Evolutionary conservation across 2,329 filamentous ascomycete species (phyloP), one percentile per base, ranked within the genome.

Genomic region (Cercospora sojina): DNA sequence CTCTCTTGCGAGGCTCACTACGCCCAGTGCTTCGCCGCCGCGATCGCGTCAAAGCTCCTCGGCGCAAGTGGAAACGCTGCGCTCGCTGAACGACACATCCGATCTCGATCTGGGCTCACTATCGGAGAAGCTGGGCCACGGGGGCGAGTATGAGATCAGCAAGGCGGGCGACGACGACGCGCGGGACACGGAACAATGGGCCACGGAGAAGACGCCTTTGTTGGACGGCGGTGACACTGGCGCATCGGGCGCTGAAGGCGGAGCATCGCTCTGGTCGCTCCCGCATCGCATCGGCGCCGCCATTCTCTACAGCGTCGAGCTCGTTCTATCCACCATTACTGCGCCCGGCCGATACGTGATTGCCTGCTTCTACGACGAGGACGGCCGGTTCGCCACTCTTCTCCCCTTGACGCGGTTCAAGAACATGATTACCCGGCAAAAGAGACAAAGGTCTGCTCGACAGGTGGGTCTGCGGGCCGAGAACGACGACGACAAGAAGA

Each of bases 271-370:
- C 35, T 75, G 74, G 72, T 43, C 63, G 23, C 56, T 74, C 13
- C 71, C 72, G 38, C 67, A 88, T 78, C 87, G 88, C 73, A 84
- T 97, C 67, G 88, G 88, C 49, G 86, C 86, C 65, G 87, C 88
- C 66, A 82, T 97, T 65, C 85, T 94, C 67, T 88, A 90, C 72
- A 91, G 91, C 5, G 84, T 96, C 72, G 88, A 89, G 71, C 91
- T 91, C 81, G 84, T 97, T 56, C 80, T 97, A 64, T 90, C 90
- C 59, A 91, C 91, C 13, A 81, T 98, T 67, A 86, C 90, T 27
- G 88, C 90, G 23, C 94, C 94, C 1, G 91, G 90, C 18, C 86
- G 93, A 59, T 97, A 94, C 79, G 80, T 97, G 64, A 87, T 93
- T 67, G 90, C 91, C 70, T 93, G 87, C 76, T 90, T 98, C 73